Base-by-base conservation (phyloP, 2,329 filamentous ascomycete species). In the Xylariaceae sp. region DNA sequence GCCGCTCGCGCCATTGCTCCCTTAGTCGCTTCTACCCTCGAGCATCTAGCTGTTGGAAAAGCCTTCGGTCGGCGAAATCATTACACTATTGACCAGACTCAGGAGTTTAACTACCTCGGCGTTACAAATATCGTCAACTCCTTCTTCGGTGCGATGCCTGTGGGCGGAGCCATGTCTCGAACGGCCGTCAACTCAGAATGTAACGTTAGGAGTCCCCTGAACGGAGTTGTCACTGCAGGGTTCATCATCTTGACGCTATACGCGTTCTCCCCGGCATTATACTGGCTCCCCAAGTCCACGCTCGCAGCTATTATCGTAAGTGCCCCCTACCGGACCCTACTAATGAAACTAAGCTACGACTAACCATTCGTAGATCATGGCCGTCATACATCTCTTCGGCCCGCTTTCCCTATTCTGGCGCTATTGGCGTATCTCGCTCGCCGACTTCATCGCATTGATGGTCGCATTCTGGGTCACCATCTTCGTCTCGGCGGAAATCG, bases 281-380 rank as follows among this genome's bases (percentile, higher is more conserved):
- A 85, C 71, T 89, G 84, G 83, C 84, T 89, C n/a, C 86, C 86
- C 1, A 86, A 87, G 62, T 79, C 85, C 0, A 86, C 83, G 0
- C 75, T 89, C 1, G 80, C 86, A 0, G 86, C 85, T 2, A 87
- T 89, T 57, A 87, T 89, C 60, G 67, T 77, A 65, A 59, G 74
- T 70, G 18, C n/a, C 7, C n/a, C n/a, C 20, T 26, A 16, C 9
- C 23, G 23, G 9, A 26, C 23, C 4, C 9, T 4, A 26, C 9
- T 26, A 26, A 26, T 26, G 4, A 9, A 26, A 26, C 23, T 26
- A 26, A 9, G 4, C 4, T 9, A 26, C 4, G 19, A 48, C 54
- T 20, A 54, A n/a, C 0, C 18, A 20, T 2, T n/a, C 1, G 32
- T 54, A 77, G 74, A 87, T 88, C 61, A 84, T 82, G 56, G 85